These are phyloP conservation scores for Podochytrium sp. DNA, from an alignment of 192 early-diverging fungal genomes.

Conservation along the genomic window DNA sequence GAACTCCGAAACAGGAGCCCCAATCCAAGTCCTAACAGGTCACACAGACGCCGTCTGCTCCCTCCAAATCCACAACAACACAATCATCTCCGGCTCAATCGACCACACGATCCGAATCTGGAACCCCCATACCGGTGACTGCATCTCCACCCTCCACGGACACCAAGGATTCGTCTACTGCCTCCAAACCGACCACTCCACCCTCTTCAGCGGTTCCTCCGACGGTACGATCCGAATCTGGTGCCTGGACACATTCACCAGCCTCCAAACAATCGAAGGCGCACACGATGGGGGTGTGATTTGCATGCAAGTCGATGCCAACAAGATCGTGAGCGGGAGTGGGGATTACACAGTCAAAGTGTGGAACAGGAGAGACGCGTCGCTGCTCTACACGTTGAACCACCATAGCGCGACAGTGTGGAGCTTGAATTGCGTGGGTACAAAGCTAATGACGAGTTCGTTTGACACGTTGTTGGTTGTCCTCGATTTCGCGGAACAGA, in stretches of 20 bases:
- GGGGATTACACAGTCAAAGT: conserved; percentile 54
- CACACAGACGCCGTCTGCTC: conserved; percentile 48
- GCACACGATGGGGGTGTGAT: conserved; percentile 46
- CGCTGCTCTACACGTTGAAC: conserved; percentile 49
- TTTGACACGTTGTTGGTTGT: conserved; percentile 53
- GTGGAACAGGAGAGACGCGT: conserved; percentile 46
- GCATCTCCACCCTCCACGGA: conserved; percentile 21
- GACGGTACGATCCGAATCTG: conserved; percentile 45
- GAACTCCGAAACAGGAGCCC: conserved; percentile 36
- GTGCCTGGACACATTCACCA: neutral
- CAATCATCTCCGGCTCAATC: conserved; percentile 48
- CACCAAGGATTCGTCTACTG: conserved; percentile 46
- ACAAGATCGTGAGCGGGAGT: conserved; percentile 48
- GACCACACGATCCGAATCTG: conserved; percentile 47
- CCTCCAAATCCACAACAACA: conserved; percentile 30
- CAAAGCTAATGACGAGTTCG: conserved; percentile 51
- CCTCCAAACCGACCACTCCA: conserved; percentile 23
- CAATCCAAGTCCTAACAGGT: conserved; percentile 30
- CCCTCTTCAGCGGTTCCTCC: conserved; percentile 31
- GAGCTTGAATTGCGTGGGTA: conserved; percentile 44
- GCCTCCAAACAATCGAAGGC: conserved; percentile 32
- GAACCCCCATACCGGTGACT: conserved; percentile 9
- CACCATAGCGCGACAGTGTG: conserved; percentile 53
- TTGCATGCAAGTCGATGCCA: conserved; percentile 46
- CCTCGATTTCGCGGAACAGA: conserved; percentile 47